Conservation (phyloP, 108 stramenopile species). For the Craspedostauros australis region DNA sequence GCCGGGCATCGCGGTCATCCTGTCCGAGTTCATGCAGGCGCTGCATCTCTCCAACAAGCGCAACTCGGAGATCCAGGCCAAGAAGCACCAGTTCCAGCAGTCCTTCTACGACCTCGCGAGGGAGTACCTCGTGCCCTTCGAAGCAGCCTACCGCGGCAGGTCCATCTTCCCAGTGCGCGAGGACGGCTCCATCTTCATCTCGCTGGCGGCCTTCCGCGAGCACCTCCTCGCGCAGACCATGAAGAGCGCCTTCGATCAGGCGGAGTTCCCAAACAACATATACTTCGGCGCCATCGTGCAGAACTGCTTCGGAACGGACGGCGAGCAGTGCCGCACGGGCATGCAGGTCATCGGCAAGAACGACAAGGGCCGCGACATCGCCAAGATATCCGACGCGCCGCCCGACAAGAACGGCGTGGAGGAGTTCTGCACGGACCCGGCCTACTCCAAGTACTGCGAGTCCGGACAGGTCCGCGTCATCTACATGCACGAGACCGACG, state of each 20-base stretch:
- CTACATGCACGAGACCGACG: constrained; percentile 84
- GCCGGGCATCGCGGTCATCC: constrained; percentile 39
- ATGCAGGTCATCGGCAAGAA: constrained; percentile 62
- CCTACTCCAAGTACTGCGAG: constrained; percentile 50
- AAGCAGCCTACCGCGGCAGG: constrained; percentile 42
- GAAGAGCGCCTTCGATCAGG: constrained; percentile 66
- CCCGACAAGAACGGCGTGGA: constrained; percentile 75
- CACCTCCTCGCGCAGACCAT: constrained; percentile 77
- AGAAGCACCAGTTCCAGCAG: constrained; percentile 21
- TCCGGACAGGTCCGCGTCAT: constrained; percentile 71
- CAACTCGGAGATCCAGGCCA: constrained; percentile 14
- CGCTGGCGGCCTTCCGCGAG: constrained; percentile 87
- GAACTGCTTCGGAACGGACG: constrained; percentile 80
- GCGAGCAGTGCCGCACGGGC: constrained; percentile 56
- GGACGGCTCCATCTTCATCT: constrained; percentile 75
- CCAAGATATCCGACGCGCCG: constrained; percentile 50
- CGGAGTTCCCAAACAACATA: constrained; percentile 67
- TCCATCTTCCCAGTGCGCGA: constrained; percentile 60
- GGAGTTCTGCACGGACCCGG: constrained; percentile 54
- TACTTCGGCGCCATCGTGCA: constrained; percentile 86
- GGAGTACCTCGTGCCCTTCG: constrained; percentile 37
- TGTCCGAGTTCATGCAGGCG: constrained; percentile 36
- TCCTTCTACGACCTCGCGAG: constrained; percentile 41
- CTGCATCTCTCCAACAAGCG: constrained; percentile 35
- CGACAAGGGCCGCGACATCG: constrained; percentile 30